phyloP scores from a whole-genome alignment of 2,329 filamentous ascomycete species.

The Cordyceps pruinosa region DNA sequence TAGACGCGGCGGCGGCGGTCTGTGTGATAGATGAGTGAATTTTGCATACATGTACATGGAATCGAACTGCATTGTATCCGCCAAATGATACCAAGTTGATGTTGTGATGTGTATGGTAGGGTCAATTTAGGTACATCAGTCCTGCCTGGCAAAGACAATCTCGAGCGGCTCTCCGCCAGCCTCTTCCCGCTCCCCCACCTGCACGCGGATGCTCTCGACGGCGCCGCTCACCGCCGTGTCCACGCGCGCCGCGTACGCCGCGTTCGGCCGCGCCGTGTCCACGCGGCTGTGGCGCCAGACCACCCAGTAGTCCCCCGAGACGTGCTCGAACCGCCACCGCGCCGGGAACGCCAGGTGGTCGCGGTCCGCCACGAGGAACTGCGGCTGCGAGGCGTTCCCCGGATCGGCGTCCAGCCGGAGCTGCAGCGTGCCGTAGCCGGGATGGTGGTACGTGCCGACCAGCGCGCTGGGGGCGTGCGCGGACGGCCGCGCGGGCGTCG shows the following conservation, averaged over 20 bases:
- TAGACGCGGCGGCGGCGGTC: conserved; percentile 18
- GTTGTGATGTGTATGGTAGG: neutral
- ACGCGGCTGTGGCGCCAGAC: conserved; percentile 14
- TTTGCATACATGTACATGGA: neutral
- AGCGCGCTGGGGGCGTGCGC: conserved; percentile 28
- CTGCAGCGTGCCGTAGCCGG: conserved; percentile 29
- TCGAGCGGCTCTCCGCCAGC: neutral
- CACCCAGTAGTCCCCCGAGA: conserved; percentile 24
- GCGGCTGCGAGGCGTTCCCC: conserved; percentile 11
- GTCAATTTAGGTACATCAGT: neutral
- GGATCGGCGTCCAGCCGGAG: conserved; percentile 17
- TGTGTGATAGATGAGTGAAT: too few species aligned
- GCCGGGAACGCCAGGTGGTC: conserved; percentile 19
- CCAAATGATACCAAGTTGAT: neutral
- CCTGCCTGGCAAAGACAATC: neutral
- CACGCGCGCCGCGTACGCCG: neutral
- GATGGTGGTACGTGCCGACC: conserved; percentile 37
- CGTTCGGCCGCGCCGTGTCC: neutral
- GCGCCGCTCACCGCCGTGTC: neutral
- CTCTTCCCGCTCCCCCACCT: neutral
- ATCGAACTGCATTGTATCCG: neutral
- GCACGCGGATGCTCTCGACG: neutral
- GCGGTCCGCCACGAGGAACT: conserved; percentile 20
- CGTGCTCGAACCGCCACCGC: conserved; percentile 21
- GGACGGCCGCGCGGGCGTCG: conserved; percentile 28